phyloP scores from a whole-genome alignment of 2,329 filamentous ascomycete genomes.

The Colletotrichum zoysiae region DNA sequence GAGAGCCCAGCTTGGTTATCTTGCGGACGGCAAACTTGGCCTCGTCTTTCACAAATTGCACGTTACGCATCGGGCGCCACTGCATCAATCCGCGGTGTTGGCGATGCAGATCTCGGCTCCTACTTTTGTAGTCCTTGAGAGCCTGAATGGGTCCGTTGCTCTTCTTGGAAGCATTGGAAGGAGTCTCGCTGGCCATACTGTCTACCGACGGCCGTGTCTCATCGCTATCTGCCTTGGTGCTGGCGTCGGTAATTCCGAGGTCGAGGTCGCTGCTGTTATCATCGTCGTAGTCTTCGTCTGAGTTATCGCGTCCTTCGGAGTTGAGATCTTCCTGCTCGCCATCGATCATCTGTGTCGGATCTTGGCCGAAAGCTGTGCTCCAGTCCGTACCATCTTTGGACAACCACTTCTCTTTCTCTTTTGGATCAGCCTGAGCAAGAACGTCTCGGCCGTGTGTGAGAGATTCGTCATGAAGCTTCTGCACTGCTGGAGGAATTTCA shows the following conservation, averaged over 20 bases:
- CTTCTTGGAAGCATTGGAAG: conserved; percentile 48
- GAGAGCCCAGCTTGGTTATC: conserved; percentile 79
- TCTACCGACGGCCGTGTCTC: conserved; percentile 55
- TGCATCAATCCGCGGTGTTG: conserved; percentile 95
- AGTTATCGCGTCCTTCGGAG: conserved; percentile 56
- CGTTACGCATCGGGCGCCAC: conserved; percentile 90
- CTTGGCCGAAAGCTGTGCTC: conserved; percentile 86
- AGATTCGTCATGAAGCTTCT: conserved; percentile 84
- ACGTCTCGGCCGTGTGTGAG: conserved; percentile 85
- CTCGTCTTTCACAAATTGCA: conserved; percentile 89
- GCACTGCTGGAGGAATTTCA: conserved; percentile 79
- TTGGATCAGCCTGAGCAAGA: conserved; percentile 77
- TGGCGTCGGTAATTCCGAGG: conserved; percentile 71
- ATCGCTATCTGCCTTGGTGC: conserved; percentile 47
- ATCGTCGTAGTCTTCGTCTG: conserved; percentile 53
- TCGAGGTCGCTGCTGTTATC: conserved; percentile 50
- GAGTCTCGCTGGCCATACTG: conserved; percentile 49
- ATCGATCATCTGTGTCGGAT: conserved; percentile 69
- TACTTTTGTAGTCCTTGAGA: conserved; percentile 73
- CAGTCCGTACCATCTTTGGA: conserved; percentile 85
- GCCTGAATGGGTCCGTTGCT: conserved; percentile 68
- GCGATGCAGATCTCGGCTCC: conserved; percentile 81
- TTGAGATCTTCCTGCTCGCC: conserved; percentile 48
- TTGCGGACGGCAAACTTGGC: conserved; percentile 82
- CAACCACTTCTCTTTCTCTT: conserved; percentile 83